Conservation (phyloP, 768 basidiomycete species). For the Boletellus ananiceps region DNA sequence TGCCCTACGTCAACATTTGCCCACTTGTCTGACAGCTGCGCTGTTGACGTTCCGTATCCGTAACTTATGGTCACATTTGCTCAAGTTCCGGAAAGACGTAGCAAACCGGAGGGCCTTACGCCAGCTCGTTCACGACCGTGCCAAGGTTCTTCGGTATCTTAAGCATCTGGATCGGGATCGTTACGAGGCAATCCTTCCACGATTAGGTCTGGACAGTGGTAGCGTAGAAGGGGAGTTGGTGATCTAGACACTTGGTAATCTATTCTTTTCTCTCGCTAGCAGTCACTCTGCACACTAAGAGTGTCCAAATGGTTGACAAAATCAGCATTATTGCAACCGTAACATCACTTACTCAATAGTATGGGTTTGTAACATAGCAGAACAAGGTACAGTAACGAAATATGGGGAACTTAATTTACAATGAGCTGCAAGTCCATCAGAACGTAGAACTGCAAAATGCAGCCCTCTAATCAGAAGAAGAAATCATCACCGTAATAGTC, state of each 20-base stretch:
- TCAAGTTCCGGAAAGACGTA: slow-evolving; percentile 65
- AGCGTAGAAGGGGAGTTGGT: slow-evolving; percentile 90
- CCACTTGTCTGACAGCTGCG: slow-evolving; percentile 53
- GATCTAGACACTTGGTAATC: slow-evolving; percentile 39
- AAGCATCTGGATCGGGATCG: slow-evolving; percentile 58
- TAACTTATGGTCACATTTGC: slow-evolving; percentile 72
- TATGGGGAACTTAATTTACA: slow-evolving; percentile 18
- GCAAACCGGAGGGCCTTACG: slow-evolving; percentile 75
- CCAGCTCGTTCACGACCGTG: slow-evolving; percentile 74
- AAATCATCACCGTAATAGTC: slow-evolving; percentile 20
- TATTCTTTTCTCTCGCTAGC: background rate
- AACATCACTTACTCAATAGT: slow-evolving; percentile 11
- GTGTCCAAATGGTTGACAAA: background rate
- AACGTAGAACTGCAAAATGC: background rate
- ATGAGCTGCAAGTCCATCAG: slow-evolving; percentile 1
- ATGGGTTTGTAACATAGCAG: slow-evolving; percentile 12
- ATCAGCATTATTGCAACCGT: slow-evolving; percentile 8
- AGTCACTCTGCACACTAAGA: background rate
- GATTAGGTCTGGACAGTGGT: slow-evolving; percentile 70
- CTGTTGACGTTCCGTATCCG: slow-evolving; percentile 83
- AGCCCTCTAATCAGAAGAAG: slow-evolving; percentile 12
- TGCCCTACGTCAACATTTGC: background rate
- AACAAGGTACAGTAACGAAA: slow-evolving; percentile 7
- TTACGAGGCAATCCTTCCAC: slow-evolving; percentile 67
- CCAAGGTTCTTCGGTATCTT: slow-evolving; percentile 78